Percentiles rank a stretch among this genome's conserved stretches.
phyloP scores from a whole-genome alignment of 495 filamentous ascomycete species.

The Acidomyces sp. region DNA sequence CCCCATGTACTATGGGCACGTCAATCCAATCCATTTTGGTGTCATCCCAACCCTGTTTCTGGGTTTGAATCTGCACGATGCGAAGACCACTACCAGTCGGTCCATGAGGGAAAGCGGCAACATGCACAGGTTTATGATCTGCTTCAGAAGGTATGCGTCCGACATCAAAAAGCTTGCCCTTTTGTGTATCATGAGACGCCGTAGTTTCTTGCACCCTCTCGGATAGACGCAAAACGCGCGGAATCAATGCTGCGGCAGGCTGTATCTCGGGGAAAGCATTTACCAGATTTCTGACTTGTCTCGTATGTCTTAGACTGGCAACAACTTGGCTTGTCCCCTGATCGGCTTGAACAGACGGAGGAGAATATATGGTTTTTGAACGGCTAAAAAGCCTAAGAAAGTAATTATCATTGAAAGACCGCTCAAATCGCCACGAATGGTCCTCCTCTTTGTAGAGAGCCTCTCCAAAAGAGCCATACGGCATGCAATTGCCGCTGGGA shows the following conservation, averaged over 20 bases:
- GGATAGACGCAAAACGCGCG: constrained; percentile 19
- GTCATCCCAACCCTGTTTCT: constrained; percentile 36
- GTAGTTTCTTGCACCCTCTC: constrained; percentile 19
- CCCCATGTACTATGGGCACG: constrained; percentile 21
- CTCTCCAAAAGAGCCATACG: constrained; percentile 54
- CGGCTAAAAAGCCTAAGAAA: constrained; percentile 12
- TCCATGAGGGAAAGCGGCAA: constrained; percentile 39
- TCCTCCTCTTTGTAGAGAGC: constrained; percentile 40
- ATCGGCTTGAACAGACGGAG: background rate
- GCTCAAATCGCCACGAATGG: constrained; percentile 44
- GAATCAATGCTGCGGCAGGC: constrained; percentile 18
- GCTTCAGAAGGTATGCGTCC: constrained; percentile 21
- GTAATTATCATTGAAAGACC: constrained; percentile 14
- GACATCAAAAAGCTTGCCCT: constrained; percentile 24
- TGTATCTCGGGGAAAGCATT: constrained; percentile 20
- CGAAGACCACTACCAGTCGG: constrained; percentile 40
- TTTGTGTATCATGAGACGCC: constrained; percentile 21
- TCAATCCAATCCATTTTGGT: constrained; percentile 29
- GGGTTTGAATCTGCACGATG: constrained; percentile 31
- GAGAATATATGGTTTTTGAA: constrained; percentile 1
- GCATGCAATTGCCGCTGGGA: constrained; percentile 38
- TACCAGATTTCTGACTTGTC: constrained; percentile 4
- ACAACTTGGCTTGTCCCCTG: background rate
- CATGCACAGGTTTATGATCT: constrained; percentile 10
- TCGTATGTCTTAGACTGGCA: constrained; percentile 3